Base-by-base conservation (phyloP, 2,329 filamentous ascomycete genomes). In the Chalara sp. region DNA sequence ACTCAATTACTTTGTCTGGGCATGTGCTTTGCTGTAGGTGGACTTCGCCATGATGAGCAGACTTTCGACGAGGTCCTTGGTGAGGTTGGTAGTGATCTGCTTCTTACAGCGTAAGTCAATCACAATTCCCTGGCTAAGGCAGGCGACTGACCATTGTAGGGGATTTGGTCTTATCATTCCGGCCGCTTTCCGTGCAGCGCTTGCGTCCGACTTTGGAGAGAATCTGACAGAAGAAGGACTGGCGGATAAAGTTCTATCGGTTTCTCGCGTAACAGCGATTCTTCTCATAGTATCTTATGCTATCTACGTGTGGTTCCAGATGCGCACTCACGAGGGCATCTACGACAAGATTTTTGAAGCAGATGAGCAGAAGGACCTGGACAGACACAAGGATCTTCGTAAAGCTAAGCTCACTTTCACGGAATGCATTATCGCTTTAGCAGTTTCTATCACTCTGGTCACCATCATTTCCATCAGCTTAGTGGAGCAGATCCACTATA, bases 1-100 rank as follows among this genome's bases (percentile, higher is more conserved):
- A 95, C 89, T 32, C 78, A 93, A 70, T 70, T 95, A 43, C 74
- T 95, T 1, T 95, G 89, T 59, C 69, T 95, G 30, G 89, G 89
- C 0, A 63, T 84, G 48, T 93, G 88, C 65, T 95, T 95, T 72
- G 81, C 92, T 54, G 78, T 83, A 28, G 87, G 87, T 40, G 89
- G 89, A 6, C 57, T 92, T 35, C 73, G 75, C 49, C 79, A 83
- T 32, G 75, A 86, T 5, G 80, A 86, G 57, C 80, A 89, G 58
- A 74, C 72, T 12, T 93, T 95, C 63, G 84, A 86, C 61, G 80
- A 85, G 52, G 83, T 83, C 5, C 78, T 95, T 50, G 87, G 83
- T 57, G 89, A 95, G 68, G 86, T 86, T 6, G 89, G 89, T 13
- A 87, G 80, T 45, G 87, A 87, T 1, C 67, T 95, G 45, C 72